phyloP scores from a whole-genome alignment of 2,329 filamentous ascomycete genomes.

The Pseudocercospora musae region DNA sequence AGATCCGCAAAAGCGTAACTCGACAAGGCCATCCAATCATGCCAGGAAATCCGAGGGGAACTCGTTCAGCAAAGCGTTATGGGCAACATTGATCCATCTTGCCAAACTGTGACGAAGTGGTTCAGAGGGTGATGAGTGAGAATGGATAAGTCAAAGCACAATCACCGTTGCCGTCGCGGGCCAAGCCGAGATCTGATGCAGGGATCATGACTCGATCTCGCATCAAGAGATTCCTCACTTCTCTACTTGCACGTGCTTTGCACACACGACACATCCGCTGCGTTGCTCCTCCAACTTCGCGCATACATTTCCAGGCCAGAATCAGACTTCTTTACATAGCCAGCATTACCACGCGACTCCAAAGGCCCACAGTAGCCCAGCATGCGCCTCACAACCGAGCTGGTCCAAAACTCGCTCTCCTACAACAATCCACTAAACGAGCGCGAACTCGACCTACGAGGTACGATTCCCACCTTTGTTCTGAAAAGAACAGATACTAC shows the following conservation, averaged over 20 bases:
- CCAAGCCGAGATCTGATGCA: neutral
- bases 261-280: neutral
- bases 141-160: no score
- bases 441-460: conserved; percentile 98
- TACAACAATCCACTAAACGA: conserved; percentile 99
- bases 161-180: no score
- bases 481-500: conserved; percentile 97
- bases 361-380: conserved; percentile 26
- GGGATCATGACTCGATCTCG: neutral
- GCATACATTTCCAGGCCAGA: neutral
- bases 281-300: neutral
- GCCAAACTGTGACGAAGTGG: no score
- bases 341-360: neutral
- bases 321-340: neutral
- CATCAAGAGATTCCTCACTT: neutral
- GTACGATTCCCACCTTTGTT: conserved; percentile 62
- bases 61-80: no score
- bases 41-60: no score
- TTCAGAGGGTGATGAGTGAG: no score
- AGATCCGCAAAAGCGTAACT: no score
- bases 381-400: conserved; percentile 94
- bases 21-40: no score
- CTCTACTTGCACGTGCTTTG: neutral
- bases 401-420: conserved; percentile 90
- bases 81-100: no score